phyloP scores from a whole-genome alignment of 2,329 filamentous ascomycete genomes.

The Botryosphaeria dothidea region DNA sequence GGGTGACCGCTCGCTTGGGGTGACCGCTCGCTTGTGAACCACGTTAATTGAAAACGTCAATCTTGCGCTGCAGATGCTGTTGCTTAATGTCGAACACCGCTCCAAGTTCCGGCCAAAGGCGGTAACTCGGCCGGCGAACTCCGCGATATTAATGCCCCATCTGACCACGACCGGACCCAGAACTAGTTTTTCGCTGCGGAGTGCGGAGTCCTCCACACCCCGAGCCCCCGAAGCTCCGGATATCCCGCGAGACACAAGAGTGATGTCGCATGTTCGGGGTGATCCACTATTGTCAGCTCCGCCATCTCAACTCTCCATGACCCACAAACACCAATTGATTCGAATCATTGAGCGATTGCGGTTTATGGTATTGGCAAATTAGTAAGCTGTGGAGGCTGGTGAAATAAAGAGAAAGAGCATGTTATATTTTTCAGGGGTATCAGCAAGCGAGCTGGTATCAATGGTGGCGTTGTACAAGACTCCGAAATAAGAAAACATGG shows the following conservation, averaged over 20 bases:
- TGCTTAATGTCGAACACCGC: no score
- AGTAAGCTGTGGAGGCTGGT: no score
- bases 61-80: no score
- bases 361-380: no score
- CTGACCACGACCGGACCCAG: background rate
- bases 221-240: background rate
- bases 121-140: background rate
- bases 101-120: no score
- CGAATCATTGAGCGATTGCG: no score
- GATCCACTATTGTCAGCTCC: no score
- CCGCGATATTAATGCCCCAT: background rate
- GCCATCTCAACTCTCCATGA: no score
- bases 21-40: no score
- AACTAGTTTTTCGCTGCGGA: background rate
- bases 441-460: background rate
- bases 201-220: background rate
- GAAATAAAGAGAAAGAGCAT: no score
- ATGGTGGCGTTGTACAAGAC: background rate
- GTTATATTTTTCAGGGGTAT: background rate
- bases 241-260: background rate
- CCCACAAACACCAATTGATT: no score
- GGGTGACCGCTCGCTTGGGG: background rate
- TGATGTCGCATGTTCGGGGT: background rate
- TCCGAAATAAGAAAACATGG: background rate
- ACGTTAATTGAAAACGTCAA: no score